Evolutionary conservation across 2,329 filamentous ascomycete genomes (phyloP).

Genomic region (Epichloe sp.): DNA sequence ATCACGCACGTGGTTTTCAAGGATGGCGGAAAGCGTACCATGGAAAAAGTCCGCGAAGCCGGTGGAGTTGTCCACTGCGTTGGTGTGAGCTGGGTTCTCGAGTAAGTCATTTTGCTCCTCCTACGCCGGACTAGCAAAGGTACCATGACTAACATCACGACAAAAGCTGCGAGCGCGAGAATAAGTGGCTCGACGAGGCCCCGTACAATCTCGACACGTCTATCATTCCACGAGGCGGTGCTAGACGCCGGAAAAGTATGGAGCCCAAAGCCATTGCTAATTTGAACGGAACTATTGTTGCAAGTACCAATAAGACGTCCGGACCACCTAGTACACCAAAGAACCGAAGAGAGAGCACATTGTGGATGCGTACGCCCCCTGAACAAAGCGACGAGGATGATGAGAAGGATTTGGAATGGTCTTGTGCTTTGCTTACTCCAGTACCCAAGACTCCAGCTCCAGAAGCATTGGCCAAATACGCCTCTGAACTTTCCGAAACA

Average conservation of each 20-base stretch:
- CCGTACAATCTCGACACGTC: conserved; percentile 57
- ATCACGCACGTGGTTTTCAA: conserved; percentile 89
- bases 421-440: conserved; percentile 35
- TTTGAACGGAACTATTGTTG: conserved; percentile 50
- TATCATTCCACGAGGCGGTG: conserved; percentile 54
- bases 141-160: conserved; percentile 16
- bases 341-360: conserved; percentile 39
- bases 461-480: conserved; percentile 39
- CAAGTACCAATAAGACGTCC: conserved; percentile 23
- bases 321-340: conserved; percentile 33
- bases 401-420: conserved; percentile 27
- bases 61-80: conserved; percentile 71
- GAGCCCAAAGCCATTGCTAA: conserved; percentile 60
- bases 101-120: conserved; percentile 54
- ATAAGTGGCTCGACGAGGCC: conserved; percentile 62
- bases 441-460: conserved; percentile 46
- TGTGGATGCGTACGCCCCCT: conserved; percentile 43
- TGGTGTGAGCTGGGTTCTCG: conserved; percentile 76
- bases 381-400: conserved; percentile 26
- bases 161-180: conserved; percentile 55
- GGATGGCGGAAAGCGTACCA: conserved; percentile 65
- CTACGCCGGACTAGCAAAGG: conserved; percentile 8
- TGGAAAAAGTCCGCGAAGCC: conserved; percentile 66
- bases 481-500: conserved; percentile 35
- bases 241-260: conserved; percentile 67